These are phyloP conservation scores for Zygosaccharomyces sapae DNA, from an alignment of 1,139 yeast species.

Conservation along the genomic window DNA sequence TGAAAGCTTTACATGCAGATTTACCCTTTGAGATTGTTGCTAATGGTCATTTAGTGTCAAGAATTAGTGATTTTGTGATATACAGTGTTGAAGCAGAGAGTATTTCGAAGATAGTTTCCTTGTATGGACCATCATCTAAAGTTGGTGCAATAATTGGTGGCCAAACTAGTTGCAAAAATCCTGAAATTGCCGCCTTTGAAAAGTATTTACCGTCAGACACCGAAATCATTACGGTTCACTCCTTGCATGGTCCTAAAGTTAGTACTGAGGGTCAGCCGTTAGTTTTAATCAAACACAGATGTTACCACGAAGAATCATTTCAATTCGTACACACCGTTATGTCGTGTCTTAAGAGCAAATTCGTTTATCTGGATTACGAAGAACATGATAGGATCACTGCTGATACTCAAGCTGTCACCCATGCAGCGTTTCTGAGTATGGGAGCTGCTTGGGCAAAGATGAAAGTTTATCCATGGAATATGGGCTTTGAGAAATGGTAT, in stretches of 20 bases:
- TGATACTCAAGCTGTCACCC: constrained; percentile 98
- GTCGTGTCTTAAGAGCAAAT: constrained; percentile 69
- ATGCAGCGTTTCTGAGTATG: constrained; percentile 95
- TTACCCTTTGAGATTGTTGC: constrained; percentile 51
- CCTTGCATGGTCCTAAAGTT: constrained; percentile 91
- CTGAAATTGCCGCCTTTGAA: constrained; percentile 86
- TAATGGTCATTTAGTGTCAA: constrained; percentile 81
- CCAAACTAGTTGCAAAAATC: constrained; percentile 90
- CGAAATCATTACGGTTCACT: constrained; percentile 81
- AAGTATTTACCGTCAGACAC: constrained; percentile 67
- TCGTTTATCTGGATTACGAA: constrained; percentile 69
- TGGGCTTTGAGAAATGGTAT: constrained; percentile 53
- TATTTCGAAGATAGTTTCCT: constrained; percentile 62
- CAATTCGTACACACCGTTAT: constrained; percentile 60
- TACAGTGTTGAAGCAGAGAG: constrained; percentile 90
- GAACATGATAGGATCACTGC: constrained; percentile 95
- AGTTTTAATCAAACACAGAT: constrained; percentile 75
- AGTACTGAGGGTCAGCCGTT: constrained; percentile 88
- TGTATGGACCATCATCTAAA: constrained; percentile 85
- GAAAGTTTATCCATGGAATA: constrained; percentile 81
- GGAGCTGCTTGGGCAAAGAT: constrained; percentile 90
- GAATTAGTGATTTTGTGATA: constrained; percentile 74
- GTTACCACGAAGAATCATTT: constrained; percentile 48
- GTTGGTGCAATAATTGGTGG: constrained; percentile 91
- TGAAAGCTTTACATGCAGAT: constrained; percentile 42